Base-by-base conservation (phyloP, 2,329 filamentous ascomycete species). In the Beauveria bassiana region DNA sequence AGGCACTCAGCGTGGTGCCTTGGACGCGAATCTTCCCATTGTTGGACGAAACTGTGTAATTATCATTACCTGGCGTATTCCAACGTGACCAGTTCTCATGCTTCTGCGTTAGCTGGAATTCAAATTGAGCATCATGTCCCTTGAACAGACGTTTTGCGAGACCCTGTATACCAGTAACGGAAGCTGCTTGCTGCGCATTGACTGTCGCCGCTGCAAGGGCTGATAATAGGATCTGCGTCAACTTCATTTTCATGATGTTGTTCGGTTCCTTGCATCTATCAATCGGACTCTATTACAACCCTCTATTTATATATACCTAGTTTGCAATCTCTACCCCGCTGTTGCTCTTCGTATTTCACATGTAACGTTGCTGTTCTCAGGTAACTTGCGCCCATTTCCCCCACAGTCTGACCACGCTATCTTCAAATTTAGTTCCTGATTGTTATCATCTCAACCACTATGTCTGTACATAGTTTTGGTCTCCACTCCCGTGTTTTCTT, bases 1-100 rank as follows among this genome's bases (percentile, higher is more conserved):
- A n/a, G 22, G 51, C 59, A 42, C 51, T 56, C 3, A 61, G 43
- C 16, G 59, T 61, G 20, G 59, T 61, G 20, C 59, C 51, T 14
- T 56, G 26, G 20, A 61, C 31, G 16, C 16, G 59, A 56, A 61
- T 61, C 59, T 55, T 61, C n/a, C 22, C 59, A 24, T 47, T 28
- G 14, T 14, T 28, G 3, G 40, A 31, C 10, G 42, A 49, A 8
- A 61, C 45, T 18, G 51, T 61, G 51, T 56, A 61, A 40, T 56
- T 56, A 28, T 56, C 51, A 42, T 61, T 56, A 16, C 10, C 22
- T 3, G 59, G 51, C 5, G 46, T 40, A 28, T 49, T 61, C n/a
- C 43, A 61, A 8, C 59, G 42, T 1, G 59, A 61, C 42, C 51
- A 61, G 10, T 31, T 49, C 20, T 61, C 51, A 12, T 26, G 59